A percentile compares a stretch with the other conserved stretches of the same genome.
Conservation (phyloP, 2,329 filamentous ascomycete genomes). For the Colletotrichum paranaense region DNA sequence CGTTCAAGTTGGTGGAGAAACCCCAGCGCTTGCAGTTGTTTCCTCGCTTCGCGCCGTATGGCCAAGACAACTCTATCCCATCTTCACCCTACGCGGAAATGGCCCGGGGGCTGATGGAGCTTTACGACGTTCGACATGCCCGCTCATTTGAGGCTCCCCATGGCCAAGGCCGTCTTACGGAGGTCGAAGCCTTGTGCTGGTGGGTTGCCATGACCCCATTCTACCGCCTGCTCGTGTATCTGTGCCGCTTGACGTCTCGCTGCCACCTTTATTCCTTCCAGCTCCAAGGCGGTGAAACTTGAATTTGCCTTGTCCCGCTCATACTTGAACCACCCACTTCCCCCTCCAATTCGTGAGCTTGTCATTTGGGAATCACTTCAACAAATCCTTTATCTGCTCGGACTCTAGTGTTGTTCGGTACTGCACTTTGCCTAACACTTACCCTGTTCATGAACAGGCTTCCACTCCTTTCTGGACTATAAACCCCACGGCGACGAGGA, state of each 20-base stretch:
- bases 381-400: slow-evolving; percentile 2
- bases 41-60: slow-evolving; percentile 32
- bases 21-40: slow-evolving; percentile 30
- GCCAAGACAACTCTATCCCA: slow-evolving; percentile 27
- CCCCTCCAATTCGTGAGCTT: slow-evolving; percentile 21
- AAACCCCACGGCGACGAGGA: background rate
- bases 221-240: slow-evolving; percentile 26
- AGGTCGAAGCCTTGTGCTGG: slow-evolving; percentile 34
- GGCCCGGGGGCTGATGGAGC: slow-evolving; percentile 2
- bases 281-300: slow-evolving; percentile 32
- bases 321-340: slow-evolving; percentile 34
- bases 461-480: slow-evolving; percentile 19
- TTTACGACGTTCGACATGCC: slow-evolving; percentile 5
- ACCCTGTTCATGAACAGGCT: background rate
- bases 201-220: slow-evolving; percentile 30
- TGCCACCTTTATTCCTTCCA: slow-evolving; percentile 9
- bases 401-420: background rate
- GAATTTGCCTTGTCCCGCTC: slow-evolving; percentile 24
- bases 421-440: background rate
- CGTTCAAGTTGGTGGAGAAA: slow-evolving; percentile 19
- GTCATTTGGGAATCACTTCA: slow-evolving; percentile 23
- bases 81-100: slow-evolving; percentile 22
- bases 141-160: slow-evolving; percentile 33
- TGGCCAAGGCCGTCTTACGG: slow-evolving; percentile 29
- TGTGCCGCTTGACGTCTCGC: slow-evolving; percentile 33